A percentile compares a stretch with the other conserved stretches of the same genome.
These are phyloP conservation scores for Leishmania braziliensis DNA, from an alignment of 208 protist genomes.

Conservation along the genomic window DNA sequence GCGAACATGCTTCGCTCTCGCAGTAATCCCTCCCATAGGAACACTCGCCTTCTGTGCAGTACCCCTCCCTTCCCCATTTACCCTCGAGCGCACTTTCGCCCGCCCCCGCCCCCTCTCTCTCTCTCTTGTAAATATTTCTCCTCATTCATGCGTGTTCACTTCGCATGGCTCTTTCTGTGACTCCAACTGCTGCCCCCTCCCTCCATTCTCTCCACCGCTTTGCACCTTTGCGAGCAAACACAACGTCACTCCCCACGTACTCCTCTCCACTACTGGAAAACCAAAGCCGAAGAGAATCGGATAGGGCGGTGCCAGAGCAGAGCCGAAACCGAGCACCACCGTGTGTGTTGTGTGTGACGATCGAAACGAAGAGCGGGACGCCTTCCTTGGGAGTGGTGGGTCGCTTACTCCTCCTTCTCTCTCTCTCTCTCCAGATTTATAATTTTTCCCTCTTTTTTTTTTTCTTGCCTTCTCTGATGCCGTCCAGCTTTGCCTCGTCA, in stretches of 20 bases:
- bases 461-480: neutral
- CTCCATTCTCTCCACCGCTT: neutral
- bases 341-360: neutral
- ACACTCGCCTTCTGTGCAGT: neutral
- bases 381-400: neutral
- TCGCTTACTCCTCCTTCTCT: neutral
- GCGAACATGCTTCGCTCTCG: neutral
- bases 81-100: neutral
- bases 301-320: neutral
- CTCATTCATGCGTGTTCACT: neutral
- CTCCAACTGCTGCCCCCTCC: neutral
- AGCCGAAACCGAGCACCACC: neutral
- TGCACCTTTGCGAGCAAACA: neutral
- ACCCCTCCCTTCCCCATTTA: neutral
- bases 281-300: neutral
- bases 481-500: neutral
- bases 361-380: neutral
- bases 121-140: neutral
- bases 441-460: constrained; percentile 4
- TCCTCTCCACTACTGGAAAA: neutral
- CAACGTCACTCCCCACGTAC: neutral
- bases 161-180: neutral
- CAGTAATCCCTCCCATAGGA: neutral
- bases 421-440: neutral
- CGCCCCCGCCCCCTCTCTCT: neutral